These are phyloP conservation scores for Monilinia laxa DNA, from an alignment of 2,329 filamentous ascomycete species.

Conservation along the genomic window DNA sequence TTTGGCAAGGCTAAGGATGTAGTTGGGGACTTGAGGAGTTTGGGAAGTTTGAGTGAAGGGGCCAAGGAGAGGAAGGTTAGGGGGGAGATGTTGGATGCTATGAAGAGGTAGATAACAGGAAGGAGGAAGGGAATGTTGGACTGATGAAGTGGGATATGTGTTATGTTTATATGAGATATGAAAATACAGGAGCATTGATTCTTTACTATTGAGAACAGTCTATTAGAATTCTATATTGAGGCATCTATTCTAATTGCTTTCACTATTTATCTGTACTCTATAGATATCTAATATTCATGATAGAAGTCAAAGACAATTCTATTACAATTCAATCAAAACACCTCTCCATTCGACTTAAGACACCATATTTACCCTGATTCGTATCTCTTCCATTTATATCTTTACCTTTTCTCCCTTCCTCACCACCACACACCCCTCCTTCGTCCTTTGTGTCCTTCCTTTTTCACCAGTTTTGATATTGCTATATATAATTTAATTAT, in stretches of 20 bases:
- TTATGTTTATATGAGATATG: slow-evolving; percentile 22
- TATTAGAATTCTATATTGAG: not conserved
- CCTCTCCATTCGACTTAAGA: not conserved
- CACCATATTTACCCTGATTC: not conserved
- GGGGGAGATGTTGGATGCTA: slow-evolving; percentile 76
- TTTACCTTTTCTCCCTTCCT: not conserved
- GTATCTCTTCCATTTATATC: not conserved
- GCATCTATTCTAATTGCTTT: not conserved
- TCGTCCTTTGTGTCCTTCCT: not conserved
- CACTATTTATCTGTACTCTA: not conserved
- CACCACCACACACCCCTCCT: not conserved
- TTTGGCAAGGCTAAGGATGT: slow-evolving; percentile 99
- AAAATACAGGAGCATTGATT: slow-evolving; percentile 13
- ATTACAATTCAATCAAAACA: not conserved
- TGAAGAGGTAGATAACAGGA: slow-evolving; percentile 40
- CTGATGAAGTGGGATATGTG: not conserved
- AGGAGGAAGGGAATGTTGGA: not conserved
- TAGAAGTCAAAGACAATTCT: not conserved
- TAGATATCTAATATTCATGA: not conserved
- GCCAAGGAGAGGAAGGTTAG: slow-evolving; percentile 83
- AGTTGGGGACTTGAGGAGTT: slow-evolving; percentile 88
- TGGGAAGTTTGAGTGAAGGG: slow-evolving; percentile 78
- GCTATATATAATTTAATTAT: rapidly evolving
- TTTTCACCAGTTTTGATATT: not conserved
- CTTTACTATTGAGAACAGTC: not conserved